Evolutionary conservation across 176 grass and related monocot species (phyloP), one percentile per base, ranked within the genome.

Genomic region (Rhynchospora breviuscula): DNA sequence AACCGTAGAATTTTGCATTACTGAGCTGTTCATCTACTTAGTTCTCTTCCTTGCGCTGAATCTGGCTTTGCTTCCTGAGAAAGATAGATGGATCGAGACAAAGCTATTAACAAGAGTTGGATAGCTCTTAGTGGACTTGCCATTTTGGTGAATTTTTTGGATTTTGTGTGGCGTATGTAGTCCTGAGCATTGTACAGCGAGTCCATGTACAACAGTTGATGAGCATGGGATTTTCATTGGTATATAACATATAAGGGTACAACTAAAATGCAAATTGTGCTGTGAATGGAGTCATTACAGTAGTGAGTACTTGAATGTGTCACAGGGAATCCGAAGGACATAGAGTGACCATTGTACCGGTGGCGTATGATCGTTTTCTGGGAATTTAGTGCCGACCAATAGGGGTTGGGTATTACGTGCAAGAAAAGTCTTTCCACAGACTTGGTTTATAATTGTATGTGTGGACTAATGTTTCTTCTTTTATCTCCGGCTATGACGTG

Each of bases 1-100:
- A 82, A 67, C n/a, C 21, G 3, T 67, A 48, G 62, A 82, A 31
- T 31, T 63, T 23, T 47, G 63, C 21, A 66, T 66, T 51, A 51
- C 44, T 54, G 80, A 82, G 13, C 40, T 54, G 62, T 82, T 67
- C 80, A 82, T 82, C 35, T 46, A 47, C 10, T 22, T 63, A 26
- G 40, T 67, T 66, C 23, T 67, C 21, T 53, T 64, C 29, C 25
- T 77, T 57, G 73, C 12, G 49, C 2, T 78, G 14, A 22, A 78
- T 54, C 25, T 78, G 22, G 73, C 49, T 26, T 66, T 78, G 25
- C 51, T 78, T 78, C 49, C 23, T 57, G 49, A 57, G 51, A 51
- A 78, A 78, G 73, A 78, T 78, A 18, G 73, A 33, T 54, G 73
- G 25, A 77, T 77, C 73, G 23, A 4, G 73, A 56, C 12, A 56